phyloP scores from a whole-genome alignment of 164 flowering plant genomes.

The Sedum album region DNA sequence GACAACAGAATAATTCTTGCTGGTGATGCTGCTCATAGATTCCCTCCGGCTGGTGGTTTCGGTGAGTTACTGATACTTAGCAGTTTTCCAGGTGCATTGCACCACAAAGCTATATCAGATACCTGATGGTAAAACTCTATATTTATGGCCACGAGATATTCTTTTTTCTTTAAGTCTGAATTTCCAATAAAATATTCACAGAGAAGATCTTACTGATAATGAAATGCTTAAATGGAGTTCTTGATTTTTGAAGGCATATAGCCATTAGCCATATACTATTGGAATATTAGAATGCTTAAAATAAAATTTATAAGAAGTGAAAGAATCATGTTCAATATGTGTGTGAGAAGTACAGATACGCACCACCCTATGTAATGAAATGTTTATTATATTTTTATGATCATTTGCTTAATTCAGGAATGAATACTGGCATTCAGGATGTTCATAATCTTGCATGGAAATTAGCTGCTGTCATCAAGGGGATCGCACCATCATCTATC shows the following conservation, averaged over 20 bases:
- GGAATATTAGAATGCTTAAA: background rate
- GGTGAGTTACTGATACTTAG: conserved; percentile 35
- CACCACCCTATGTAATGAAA: background rate
- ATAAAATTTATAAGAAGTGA: background rate
- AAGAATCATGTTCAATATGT: background rate
- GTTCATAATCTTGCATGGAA: conserved; percentile 99
- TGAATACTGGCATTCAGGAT: conserved; percentile 99
- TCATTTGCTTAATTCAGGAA: conserved; percentile 38
- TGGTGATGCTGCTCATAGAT: conserved; percentile 98
- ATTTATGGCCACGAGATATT: background rate
- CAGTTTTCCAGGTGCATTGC: background rate
- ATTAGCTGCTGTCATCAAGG: conserved; percentile 62
- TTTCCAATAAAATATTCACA: background rate
- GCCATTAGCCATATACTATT: too few species aligned
- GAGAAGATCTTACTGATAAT: background rate
- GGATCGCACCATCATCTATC: conserved; percentile 55
- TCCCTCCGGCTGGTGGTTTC: conserved; percentile 99
- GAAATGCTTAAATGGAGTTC: background rate
- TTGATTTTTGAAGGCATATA: background rate
- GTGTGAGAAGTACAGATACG: background rate
- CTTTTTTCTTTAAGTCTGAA: background rate
- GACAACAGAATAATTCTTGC: conserved; percentile 64
- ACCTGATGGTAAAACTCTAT: background rate
- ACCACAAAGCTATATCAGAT: background rate
- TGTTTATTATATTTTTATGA: background rate